Base-by-base conservation (phyloP, 306 rosid genomes). In the Castanopsis chinensis region DNA sequence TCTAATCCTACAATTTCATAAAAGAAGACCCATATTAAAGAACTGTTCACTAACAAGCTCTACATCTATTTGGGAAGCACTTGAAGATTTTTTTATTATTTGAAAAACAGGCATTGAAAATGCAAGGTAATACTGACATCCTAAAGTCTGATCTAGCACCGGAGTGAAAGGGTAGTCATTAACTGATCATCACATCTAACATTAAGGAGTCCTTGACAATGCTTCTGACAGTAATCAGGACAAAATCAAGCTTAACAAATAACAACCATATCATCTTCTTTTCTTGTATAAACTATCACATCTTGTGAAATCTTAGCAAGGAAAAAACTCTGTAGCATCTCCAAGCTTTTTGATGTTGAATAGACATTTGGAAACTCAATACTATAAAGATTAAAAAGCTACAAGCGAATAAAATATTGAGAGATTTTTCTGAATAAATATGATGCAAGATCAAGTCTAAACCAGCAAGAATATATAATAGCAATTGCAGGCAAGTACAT, bases 401-500 rank as follows among this genome's bases (percentile, higher is more conserved):
- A 28, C 15, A 18, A 63, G 6, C 12, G 30, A 64, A n/a, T 64
- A 64, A 63, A 28, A 28, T 19, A 64, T 30, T 9, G 15, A 59
- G 28, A 59, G 30, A 25, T 5, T 59, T 59, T 59, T 59, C 60
- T 55, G 10, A 55, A 20, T 59, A n/a, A 20, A 59, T 23, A 25
- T 15, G 25, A 59, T 59, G 65, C 32, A 59, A 11, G 14, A 58
- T n/a, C 9, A 3, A 4, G 13, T 23, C 12, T 59, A 59, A n/a
- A 71, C 30, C 52, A 51, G 64, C 12, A 73, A 8, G 57, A 68
- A 6, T 19, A n/a, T 5, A 30, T 15, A 32, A 45, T 37, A 30
- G 6, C 49, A 70, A 60, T 56, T 55, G 61, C 78, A 55, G 55
- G 69, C 75, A 84, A 78, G 73, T 32, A 43, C 52, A 41, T 95